Evolutionary conservation across 805 yeast species (phyloP).

Genomic region (Myxozyma monticola): DNA sequence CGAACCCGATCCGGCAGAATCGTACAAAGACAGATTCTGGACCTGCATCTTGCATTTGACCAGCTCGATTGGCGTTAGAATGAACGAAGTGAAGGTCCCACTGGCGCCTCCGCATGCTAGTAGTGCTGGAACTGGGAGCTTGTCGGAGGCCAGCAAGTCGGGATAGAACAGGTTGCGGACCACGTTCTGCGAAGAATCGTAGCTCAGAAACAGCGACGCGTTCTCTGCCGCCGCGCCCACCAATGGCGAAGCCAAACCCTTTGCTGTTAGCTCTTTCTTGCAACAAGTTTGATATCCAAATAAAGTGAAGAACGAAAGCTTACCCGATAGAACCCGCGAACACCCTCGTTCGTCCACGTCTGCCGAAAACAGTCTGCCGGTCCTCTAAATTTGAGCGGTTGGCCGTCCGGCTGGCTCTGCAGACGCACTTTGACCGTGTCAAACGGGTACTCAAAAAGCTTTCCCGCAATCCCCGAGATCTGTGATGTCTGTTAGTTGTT

Average conservation of each 20-base stretch:
- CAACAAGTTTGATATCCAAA: background rate
- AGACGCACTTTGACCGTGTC: slow-evolving; percentile 89
- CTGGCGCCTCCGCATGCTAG: slow-evolving; percentile 75
- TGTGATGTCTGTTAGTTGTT: background rate
- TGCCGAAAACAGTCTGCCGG: slow-evolving; percentile 65
- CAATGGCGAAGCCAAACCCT: slow-evolving; percentile 76
- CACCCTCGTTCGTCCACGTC: slow-evolving; percentile 69
- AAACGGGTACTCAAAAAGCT: slow-evolving; percentile 84
- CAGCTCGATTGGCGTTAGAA: slow-evolving; percentile 88
- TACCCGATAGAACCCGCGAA: slow-evolving; percentile 67
- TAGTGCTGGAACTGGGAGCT: slow-evolving; percentile 47
- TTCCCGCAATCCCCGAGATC: slow-evolving; percentile 69
- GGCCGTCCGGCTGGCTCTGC: slow-evolving; percentile 64
- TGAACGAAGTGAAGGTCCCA: slow-evolving; percentile 78
- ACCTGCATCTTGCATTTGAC: slow-evolving; percentile 89
- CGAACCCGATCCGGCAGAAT: background rate
- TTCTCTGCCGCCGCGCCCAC: slow-evolving; percentile 89
- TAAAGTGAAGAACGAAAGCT: background rate
- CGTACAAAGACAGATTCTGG: slow-evolving; percentile 40
- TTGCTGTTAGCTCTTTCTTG: background rate
- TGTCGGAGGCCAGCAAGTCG: slow-evolving; percentile 5
- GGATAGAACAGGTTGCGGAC: slow-evolving; percentile 3
- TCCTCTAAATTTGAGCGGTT: slow-evolving; percentile 50
- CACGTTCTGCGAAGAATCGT: slow-evolving; percentile 9
- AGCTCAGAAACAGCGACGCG: slow-evolving; percentile 66